phyloP scores from a whole-genome alignment of 306 rosid species.

The Rubus idaeus region DNA sequence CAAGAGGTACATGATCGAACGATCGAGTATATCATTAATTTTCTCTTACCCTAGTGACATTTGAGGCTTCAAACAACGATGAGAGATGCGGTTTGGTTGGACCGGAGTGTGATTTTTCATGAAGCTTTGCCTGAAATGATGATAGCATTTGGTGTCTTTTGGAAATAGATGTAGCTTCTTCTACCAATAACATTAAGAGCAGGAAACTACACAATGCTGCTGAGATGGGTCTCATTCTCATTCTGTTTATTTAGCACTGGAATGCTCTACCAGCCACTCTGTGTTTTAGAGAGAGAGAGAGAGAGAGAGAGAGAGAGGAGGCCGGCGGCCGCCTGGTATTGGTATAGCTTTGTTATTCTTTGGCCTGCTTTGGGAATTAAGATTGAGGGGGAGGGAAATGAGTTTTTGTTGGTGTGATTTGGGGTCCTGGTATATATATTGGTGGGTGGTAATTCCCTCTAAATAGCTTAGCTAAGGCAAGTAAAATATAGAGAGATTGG shows the following conservation, averaged over 20 bases:
- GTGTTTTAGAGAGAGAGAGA: neutral
- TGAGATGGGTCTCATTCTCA: neutral
- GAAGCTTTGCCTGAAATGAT: constrained; percentile 25
- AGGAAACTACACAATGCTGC: constrained; percentile 22
- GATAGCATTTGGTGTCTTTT: constrained; percentile 20
- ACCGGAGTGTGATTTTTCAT: constrained; percentile 7
- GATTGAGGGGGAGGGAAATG: neutral
- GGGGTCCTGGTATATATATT: neutral
- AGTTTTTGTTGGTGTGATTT: neutral
- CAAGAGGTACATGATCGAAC: neutral
- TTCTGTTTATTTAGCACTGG: neutral
- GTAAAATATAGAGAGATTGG: too few species aligned
- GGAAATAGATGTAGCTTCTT: constrained; percentile 22
- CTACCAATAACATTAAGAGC: constrained; percentile 6
- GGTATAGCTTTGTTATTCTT: neutral
- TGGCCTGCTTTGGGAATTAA: neutral
- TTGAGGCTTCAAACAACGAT: constrained; percentile 30
- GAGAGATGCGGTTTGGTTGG: constrained; percentile 1
- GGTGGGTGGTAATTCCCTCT: neutral
- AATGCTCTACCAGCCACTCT: neutral
- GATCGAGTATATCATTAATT: neutral
- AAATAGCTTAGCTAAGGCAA: too few species aligned
- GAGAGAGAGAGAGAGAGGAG: neutral
- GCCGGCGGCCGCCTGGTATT: neutral
- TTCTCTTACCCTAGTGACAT: constrained; percentile 31